A percentile compares a stretch with the other conserved stretches of the same genome.
Conservation (phyloP, 805 yeast species). For the Myxozyma nipponensis region DNA sequence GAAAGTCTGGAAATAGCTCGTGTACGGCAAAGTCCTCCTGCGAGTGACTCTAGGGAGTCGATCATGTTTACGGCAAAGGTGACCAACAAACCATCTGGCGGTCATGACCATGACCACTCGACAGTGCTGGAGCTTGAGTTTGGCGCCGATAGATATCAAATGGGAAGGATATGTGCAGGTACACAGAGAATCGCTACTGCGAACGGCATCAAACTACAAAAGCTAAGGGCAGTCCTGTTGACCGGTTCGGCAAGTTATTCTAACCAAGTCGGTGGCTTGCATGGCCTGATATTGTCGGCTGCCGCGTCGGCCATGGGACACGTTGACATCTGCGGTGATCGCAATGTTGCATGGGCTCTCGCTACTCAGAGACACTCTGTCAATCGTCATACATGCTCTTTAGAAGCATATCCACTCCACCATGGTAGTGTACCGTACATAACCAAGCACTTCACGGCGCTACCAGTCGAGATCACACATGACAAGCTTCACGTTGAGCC, state of each 20-base stretch:
- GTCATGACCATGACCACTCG: conserved; percentile 7
- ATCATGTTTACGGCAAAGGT: conserved; percentile 8
- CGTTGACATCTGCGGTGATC: conserved; percentile 53
- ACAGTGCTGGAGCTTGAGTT: conserved; percentile 10
- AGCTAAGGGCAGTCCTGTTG: conserved; percentile 61
- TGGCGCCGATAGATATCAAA: conserved; percentile 42
- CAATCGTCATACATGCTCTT: conserved; percentile 53
- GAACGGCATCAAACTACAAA: conserved; percentile 53
- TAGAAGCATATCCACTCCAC: conserved; percentile 47
- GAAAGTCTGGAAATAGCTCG: too few species aligned
- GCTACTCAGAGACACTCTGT: conserved; percentile 86
- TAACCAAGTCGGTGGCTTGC: conserved; percentile 78
- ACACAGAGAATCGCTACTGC: conserved; percentile 71
- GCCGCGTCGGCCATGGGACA: conserved; percentile 69
- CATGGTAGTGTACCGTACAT: conserved; percentile 30
- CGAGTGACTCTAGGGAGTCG: too few species aligned
- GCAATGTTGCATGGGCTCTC: conserved; percentile 52
- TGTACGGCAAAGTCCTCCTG: too few species aligned
- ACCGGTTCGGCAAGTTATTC: conserved; percentile 76
- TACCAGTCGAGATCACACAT: conserved; percentile 10
- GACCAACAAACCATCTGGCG: conserved; percentile 17
- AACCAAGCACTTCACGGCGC: conserved; percentile 34
- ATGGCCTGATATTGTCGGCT: conserved; percentile 79
- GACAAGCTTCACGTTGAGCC: not conserved
- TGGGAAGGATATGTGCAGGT: conserved; percentile 86